Percentiles rank a stretch among this genome's conserved stretches.
These are phyloP conservation scores for Aegilops longissima DNA, from an alignment of 176 grass and related monocot genomes.

Conservation along the genomic window DNA sequence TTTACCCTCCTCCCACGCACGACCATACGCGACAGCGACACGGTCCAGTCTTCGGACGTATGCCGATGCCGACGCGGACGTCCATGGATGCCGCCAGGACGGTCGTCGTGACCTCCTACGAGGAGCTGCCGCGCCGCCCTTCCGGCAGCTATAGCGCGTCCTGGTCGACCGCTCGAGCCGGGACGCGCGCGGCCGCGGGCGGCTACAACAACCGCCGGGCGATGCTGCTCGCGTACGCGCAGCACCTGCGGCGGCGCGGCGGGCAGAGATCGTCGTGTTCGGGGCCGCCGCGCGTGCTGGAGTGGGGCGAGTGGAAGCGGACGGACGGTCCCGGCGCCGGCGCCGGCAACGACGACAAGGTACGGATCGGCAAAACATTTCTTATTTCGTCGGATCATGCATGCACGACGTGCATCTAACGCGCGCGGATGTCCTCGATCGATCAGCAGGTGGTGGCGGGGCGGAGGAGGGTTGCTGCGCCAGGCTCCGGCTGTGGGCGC, in stretches of 20 bases:
- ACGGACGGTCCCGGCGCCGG: neutral
- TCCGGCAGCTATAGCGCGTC: neutral
- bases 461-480: slow-evolving; percentile 23
- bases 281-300: slow-evolving; percentile 2
- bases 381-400: neutral
- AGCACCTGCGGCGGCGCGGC: slow-evolving; percentile 24
- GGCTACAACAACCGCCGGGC: slow-evolving; percentile 3
- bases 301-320: slow-evolving; percentile 32
- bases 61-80: neutral
- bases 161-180: neutral
- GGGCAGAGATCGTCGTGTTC: neutral
- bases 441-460: neutral
- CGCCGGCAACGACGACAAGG: neutral
- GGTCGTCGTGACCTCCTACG: slow-evolving; percentile 33
- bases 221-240: slow-evolving; percentile 41
- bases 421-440: neutral
- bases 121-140: slow-evolving; percentile 31
- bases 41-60: neutral
- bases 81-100: slow-evolving; percentile 14
- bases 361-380: neutral
- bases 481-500: slow-evolving; percentile 17
- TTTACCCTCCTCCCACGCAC: neutral
- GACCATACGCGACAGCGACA: neutral
- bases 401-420: neutral
- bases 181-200: neutral